Evolutionary conservation across 2,329 filamentous ascomycete species (phyloP), one percentile per base, ranked within the genome.

Genomic region (Monilinia vaccinii-corymbosi): DNA sequence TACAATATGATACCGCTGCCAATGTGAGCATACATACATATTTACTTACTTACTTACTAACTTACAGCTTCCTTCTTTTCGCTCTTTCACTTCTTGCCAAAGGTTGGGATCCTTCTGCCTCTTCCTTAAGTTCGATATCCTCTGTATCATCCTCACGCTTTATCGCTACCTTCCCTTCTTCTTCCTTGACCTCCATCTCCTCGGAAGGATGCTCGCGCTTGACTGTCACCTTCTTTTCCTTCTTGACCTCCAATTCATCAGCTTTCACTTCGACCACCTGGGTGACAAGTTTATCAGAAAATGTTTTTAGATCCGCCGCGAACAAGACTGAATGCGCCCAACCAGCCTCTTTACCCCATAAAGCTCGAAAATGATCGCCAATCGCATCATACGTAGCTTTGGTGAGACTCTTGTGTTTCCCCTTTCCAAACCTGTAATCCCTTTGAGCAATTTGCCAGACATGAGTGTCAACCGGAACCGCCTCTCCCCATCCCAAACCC

Each of bases 311-410:
- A 70, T 99, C 92, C 0, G 94, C 95, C 0, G 94, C 96, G 70
- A 99, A 99, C 14, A 99, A 78, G 10, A 99, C 94, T 3, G 90
- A 96, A 75, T 99, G 94, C 11, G 95, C 94, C 95, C 95, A 99
- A 1, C 94, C 94, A 1, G 94, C 94, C 68, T 97, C 89, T 61
- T 87, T 83, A 0, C 94, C 94, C 94, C 95, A 99, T 0, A 97
- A 79, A 42, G 80, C 79, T 59, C 94, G 83, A 69, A 99, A 99
- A 68, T 95, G 88, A 64, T 96, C 89, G 0, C 89, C 94, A 16
- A 99, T 85, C 0, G 91, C 89, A 71, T 94, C 87, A 70, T 99
- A 97, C 64, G 90, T 92, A 45, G 81, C 82, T 71, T 95, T 95
- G 16, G 88, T 97, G 63, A 99, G 79, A 50, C 90, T 93, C 70